These are phyloP conservation scores for Colletotrichum euphorbiae DNA, from an alignment of 2,329 filamentous ascomycete species.

Conservation along the genomic window DNA sequence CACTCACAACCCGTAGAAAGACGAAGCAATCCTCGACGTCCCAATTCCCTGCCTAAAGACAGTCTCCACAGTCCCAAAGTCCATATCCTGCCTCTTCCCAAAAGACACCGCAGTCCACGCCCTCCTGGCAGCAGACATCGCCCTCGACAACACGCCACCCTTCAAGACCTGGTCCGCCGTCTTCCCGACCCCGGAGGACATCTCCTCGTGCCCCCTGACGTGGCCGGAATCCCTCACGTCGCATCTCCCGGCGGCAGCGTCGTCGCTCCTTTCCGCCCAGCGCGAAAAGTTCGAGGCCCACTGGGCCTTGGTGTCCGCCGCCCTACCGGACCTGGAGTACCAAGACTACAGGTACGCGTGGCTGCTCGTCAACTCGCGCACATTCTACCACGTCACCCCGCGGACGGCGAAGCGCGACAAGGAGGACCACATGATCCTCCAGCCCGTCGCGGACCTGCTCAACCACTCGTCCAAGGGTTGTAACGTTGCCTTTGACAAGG, in stretches of 20 bases:
- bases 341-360: constrained; percentile 66
- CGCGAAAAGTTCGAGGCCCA: constrained; percentile 53
- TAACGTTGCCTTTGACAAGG: constrained; percentile 60
- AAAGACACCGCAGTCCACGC: constrained; percentile 74
- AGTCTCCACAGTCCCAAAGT: constrained; percentile 67
- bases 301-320: constrained; percentile 50
- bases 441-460: constrained; percentile 80
- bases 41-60: constrained; percentile 74
- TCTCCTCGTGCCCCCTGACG: constrained; percentile 62
- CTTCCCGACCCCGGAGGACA: constrained; percentile 72
- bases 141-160: constrained; percentile 61
- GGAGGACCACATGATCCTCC: constrained; percentile 74
- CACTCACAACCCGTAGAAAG: constrained; percentile 45
- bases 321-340: constrained; percentile 47
- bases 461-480: constrained; percentile 67
- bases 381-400: constrained; percentile 67
- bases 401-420: constrained; percentile 55
- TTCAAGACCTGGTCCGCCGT: constrained; percentile 72
- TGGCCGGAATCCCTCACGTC: constrained; percentile 60
- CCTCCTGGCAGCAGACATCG: constrained; percentile 76
- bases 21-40: constrained; percentile 72
- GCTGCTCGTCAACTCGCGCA: constrained; percentile 71
- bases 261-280: constrained; percentile 65
- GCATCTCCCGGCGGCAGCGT: constrained; percentile 58
- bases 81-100: constrained; percentile 64